Percentiles rank a stretch among this genome's conserved stretches.
Conservation (phyloP, 495 filamentous ascomycete genomes). For the Cercophora scortea region DNA sequence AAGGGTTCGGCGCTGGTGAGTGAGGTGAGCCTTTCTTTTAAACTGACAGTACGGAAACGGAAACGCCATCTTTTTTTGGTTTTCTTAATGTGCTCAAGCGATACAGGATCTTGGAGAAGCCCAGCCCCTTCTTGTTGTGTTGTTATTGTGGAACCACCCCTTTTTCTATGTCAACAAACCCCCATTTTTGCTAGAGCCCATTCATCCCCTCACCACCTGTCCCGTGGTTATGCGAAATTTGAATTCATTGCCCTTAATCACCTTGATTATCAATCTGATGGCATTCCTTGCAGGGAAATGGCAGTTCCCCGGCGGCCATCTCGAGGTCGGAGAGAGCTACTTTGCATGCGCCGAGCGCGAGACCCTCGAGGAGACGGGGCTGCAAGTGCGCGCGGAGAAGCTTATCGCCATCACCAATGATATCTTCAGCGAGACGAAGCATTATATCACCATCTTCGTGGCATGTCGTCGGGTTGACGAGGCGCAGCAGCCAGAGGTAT, state of each 20-base stretch:
- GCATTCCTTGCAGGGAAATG: constrained; percentile 38
- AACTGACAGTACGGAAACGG: no score
- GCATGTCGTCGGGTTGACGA: constrained; percentile 33
- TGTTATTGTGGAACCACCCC: no score
- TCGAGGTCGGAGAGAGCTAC: constrained; percentile 55
- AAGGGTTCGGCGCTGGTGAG: constrained; percentile 33
- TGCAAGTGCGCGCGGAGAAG: constrained; percentile 38
- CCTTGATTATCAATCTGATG: no score
- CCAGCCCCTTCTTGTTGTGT: no score
- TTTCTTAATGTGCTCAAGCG: no score
- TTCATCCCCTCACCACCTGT: no score
- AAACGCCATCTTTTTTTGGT: no score
- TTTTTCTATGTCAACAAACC: no score
- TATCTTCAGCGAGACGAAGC: constrained; percentile 46
- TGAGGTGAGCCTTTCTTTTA: neutral
- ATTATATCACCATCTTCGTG: constrained; percentile 63
- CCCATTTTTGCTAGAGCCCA: no score
- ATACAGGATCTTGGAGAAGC: no score
- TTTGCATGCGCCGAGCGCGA: constrained; percentile 56
- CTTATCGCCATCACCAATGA: constrained; percentile 53
- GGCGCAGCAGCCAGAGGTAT: constrained; percentile 41
- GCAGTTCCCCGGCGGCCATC: constrained; percentile 61
- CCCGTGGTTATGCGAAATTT: no score
- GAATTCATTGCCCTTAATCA: no score
- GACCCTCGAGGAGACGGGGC: constrained; percentile 58